Conservation (phyloP, 371 early-diverging fungal genomes). For the Fennellomyces sp. region DNA sequence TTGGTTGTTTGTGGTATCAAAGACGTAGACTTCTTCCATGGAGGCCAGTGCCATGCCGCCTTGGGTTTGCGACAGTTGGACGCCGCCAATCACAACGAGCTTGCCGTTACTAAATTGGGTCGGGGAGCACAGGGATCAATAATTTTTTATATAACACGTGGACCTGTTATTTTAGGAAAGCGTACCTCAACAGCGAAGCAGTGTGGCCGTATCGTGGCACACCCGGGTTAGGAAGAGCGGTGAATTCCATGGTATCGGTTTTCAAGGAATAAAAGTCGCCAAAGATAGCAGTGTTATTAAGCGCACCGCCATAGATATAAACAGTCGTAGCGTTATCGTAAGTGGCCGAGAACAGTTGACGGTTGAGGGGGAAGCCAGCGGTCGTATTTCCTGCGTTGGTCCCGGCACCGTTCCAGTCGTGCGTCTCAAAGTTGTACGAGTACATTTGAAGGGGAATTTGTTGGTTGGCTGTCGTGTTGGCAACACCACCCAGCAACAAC, state of each 20-base stretch:
- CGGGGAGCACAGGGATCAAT: not conserved
- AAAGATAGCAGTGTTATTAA: conserved; percentile 18
- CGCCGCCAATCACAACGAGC: conserved; percentile 49
- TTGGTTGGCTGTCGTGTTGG: conserved; percentile 7
- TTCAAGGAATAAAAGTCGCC: conserved; percentile 33
- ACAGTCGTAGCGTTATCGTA: conserved; percentile 22
- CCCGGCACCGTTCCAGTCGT: conserved; percentile 15
- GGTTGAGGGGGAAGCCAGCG: conserved; percentile 17
- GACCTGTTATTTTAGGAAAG: conserved; percentile 1
- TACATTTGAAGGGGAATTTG: conserved; percentile 20
- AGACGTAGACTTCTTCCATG: conserved; percentile 19
- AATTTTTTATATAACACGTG: conserved; percentile 8
- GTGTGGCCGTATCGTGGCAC: conserved; percentile 40
- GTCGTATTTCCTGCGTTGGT: conserved; percentile 7
- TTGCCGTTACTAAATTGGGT: conserved; percentile 31
- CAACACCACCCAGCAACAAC: conserved; percentile 23
- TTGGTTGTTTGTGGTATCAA: conserved; percentile 23
- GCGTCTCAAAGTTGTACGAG: conserved; percentile 17
- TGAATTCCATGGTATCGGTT: conserved; percentile 12
- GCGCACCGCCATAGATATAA: conserved; percentile 38
- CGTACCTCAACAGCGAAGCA: conserved; percentile 40
- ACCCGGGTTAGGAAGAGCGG: conserved; percentile 13
- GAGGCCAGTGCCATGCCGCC: conserved; percentile 16
- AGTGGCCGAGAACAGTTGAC: conserved; percentile 29
- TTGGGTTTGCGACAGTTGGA: not conserved